These are phyloP conservation scores for Suillus luteus DNA, from an alignment of 768 basidiomycete genomes.

Conservation along the genomic window DNA sequence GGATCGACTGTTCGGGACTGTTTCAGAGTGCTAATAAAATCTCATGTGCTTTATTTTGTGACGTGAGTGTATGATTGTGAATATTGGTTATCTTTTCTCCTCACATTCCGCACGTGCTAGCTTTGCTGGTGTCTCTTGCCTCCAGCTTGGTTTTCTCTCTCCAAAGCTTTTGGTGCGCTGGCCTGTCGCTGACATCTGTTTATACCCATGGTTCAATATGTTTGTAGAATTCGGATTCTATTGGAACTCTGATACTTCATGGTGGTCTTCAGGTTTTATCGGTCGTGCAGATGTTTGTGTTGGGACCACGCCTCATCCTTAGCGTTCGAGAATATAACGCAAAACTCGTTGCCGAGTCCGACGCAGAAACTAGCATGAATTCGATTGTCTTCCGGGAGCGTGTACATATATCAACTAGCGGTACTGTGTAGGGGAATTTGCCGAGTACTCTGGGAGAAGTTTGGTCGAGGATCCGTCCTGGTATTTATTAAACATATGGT, in stretches of 20 bases:
- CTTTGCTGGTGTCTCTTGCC: no score
- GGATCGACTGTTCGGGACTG: not conserved
- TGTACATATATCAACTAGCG: not conserved
- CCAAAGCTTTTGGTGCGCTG: no score
- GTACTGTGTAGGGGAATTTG: not conserved
- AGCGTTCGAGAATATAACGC: not conserved
- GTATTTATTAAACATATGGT: not conserved
- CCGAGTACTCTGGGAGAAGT: not conserved
- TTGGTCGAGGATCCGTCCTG: not conserved
- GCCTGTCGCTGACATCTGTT: no score
- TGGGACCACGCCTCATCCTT: slow-evolving; percentile 1
- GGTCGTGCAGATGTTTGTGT: not conserved
- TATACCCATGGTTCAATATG: no score
- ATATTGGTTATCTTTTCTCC: no score
- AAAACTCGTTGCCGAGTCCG: not conserved
- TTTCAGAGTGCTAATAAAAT: not conserved
- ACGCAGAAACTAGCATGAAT: not conserved
- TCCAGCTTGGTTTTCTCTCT: no score
- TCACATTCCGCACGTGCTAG: no score
- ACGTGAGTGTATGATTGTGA: not conserved
- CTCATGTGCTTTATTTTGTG: not conserved
- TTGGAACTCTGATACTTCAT: no score
- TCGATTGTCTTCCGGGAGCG: not conserved
- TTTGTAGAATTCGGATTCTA: no score
- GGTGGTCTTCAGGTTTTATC: not conserved